These are phyloP conservation scores for Carex sylvatica DNA, from an alignment of 202 grass and related monocot species.

Conservation along the genomic window DNA sequence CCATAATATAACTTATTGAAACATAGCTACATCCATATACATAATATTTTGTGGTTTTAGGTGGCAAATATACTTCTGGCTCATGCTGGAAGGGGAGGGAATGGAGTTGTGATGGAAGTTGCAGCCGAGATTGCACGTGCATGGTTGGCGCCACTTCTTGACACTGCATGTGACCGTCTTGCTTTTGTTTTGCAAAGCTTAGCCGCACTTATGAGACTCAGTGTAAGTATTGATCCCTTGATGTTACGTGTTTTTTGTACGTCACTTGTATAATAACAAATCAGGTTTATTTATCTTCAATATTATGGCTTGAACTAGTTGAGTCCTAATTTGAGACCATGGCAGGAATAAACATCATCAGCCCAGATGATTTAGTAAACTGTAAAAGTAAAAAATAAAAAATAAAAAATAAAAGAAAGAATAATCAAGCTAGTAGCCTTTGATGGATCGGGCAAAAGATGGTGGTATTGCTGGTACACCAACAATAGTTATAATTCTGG, in stretches of 20 bases:
- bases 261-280: not conserved
- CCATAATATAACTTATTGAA: not conserved
- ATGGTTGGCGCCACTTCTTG: conserved; percentile 86
- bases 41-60: conserved; percentile 32
- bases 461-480: not conserved
- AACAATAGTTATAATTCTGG: not conserved
- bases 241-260: not conserved
- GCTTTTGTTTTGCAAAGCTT: conserved; percentile 89
- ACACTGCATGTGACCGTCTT: conserved; percentile 89
- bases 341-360: not conserved
- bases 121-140: conserved; percentile 90
- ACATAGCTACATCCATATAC: not conserved
- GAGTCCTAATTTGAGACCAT: not conserved
- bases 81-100: conserved; percentile 83
- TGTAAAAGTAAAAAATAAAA: not conserved
- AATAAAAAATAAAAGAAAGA: no score
- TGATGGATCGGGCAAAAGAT: not conserved
- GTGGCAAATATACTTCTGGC: conserved; percentile 99
- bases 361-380: not conserved
- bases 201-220: conserved; percentile 51
- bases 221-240: conserved; percentile 35
- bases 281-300: not conserved
- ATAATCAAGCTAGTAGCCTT: no score
- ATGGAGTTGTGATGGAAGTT: conserved; percentile 74
- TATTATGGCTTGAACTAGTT: not conserved